phyloP scores from a whole-genome alignment of 305 asterid genomes.

The Solanum hybrid region DNA sequence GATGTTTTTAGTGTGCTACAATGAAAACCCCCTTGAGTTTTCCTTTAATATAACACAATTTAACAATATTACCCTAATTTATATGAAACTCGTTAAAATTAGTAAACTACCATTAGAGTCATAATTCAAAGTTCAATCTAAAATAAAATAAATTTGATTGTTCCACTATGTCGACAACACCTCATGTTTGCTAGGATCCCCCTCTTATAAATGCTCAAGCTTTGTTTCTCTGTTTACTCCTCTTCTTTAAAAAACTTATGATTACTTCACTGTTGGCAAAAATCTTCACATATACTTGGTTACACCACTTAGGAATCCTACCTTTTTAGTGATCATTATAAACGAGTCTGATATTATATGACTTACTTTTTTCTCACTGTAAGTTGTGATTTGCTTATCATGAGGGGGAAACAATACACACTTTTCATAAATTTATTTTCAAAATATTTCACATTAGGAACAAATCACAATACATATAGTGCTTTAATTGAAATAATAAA shows the following conservation, averaged over 20 bases:
- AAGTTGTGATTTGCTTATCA: not conserved
- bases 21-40: not conserved
- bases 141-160: not conserved
- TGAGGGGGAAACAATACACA: not conserved
- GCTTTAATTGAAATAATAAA: no score
- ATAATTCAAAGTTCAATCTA: no score
- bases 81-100: not conserved
- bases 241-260: not conserved
- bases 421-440: not conserved
- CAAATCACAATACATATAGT: not conserved
- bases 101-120: not conserved
- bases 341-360: not conserved
- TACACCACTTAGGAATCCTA: not conserved
- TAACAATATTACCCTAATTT: not conserved
- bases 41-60: not conserved
- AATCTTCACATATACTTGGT: not conserved
- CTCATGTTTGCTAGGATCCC: not conserved
- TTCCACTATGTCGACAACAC: not conserved
- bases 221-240: not conserved
- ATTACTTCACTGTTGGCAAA: not conserved
- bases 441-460: not conserved
- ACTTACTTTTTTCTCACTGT: not conserved
- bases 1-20: not conserved
- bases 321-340: not conserved
- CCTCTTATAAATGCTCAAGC: not conserved